phyloP scores from a whole-genome alignment of 2,329 filamentous ascomycete species.

The Clonostachys sp. region DNA sequence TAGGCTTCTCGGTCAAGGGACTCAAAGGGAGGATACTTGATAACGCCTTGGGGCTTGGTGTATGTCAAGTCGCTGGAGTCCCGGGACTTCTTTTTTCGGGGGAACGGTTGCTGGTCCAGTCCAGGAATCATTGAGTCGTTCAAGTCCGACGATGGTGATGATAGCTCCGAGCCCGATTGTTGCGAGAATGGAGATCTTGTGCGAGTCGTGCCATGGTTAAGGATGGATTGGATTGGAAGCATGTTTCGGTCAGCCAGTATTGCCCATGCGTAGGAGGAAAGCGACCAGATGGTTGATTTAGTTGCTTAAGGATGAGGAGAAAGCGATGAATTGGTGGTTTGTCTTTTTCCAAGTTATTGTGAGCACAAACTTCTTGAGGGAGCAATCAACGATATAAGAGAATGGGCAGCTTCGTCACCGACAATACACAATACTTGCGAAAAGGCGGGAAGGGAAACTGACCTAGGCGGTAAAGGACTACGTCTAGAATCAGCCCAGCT shows the following conservation, averaged over 20 bases:
- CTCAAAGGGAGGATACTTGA: constrained; percentile 75
- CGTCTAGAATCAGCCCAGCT: too few relatives aligned
- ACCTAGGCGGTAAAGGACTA: too few relatives aligned
- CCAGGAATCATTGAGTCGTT: neutral
- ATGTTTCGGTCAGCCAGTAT: neutral
- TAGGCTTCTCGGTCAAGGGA: constrained; percentile 52
- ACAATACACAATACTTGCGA: too few relatives aligned
- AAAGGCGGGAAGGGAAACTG: too few relatives aligned
- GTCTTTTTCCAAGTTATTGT: too few relatives aligned
- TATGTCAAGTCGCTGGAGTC: constrained; percentile 30
- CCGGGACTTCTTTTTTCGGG: constrained; percentile 41
- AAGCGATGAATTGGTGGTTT: too few relatives aligned
- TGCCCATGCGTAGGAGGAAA: neutral
- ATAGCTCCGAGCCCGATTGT: constrained; percentile 1
- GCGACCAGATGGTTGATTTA: too few relatives aligned
- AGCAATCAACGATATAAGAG: too few relatives aligned
- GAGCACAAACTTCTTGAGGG: too few relatives aligned
- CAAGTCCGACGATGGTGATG: constrained; percentile 2
- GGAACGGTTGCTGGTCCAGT: neutral
- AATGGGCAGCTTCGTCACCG: too few relatives aligned
- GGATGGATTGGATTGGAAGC: constrained; percentile 2
- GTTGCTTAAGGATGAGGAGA: too few relatives aligned
- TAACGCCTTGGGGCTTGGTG: constrained; percentile 57
- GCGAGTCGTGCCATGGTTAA: neutral
- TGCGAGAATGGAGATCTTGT: neutral